A percentile compares a stretch with the other conserved stretches of the same genome.
Evolutionary conservation across 345 rosid genomes (phyloP).

Genomic region (Balakata baccata): DNA sequence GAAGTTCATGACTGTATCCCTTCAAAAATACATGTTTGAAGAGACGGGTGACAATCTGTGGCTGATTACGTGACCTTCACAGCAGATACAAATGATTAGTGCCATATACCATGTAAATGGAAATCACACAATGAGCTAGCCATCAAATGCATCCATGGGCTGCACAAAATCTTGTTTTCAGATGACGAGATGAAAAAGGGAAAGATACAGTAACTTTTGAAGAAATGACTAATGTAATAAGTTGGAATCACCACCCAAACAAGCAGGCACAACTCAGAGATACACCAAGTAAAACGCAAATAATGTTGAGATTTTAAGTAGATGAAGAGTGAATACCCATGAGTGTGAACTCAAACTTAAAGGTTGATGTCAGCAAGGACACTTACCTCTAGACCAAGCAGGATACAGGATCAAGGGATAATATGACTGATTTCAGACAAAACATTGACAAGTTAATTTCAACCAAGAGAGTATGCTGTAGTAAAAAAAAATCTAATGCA

Average conservation of each 20-base stretch:
- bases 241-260: background rate
- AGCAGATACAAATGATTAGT: background rate
- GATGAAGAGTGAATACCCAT: background rate
- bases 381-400: background rate
- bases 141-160: background rate
- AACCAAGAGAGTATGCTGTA: background rate
- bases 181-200: background rate
- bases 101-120: background rate
- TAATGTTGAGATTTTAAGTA: background rate
- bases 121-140: background rate
- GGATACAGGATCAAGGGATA: background rate
- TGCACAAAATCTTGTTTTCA: background rate
- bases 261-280: background rate
- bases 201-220: background rate
- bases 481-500: background rate
- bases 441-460: background rate
- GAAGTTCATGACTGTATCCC: background rate
- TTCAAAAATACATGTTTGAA: background rate
- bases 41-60: background rate
- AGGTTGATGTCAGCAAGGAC: background rate
- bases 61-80: background rate
- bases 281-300: background rate
- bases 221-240: background rate
- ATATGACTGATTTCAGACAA: background rate
- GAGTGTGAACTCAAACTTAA: background rate